Base-by-base conservation (phyloP, 495 filamentous ascomycete species). In the Aspergillus affinis region DNA sequence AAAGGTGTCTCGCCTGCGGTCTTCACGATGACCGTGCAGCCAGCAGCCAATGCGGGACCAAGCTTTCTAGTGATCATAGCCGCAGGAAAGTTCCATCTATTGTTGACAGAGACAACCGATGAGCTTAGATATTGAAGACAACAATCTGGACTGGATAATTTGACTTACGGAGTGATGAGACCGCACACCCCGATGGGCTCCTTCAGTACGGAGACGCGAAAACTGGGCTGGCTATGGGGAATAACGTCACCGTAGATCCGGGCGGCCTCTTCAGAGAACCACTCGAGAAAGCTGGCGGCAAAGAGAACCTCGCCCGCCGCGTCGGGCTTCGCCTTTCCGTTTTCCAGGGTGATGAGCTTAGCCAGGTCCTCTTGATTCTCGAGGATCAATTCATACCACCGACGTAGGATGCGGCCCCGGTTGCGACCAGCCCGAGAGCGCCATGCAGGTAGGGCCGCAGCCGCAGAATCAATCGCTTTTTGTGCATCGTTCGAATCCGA, bases 361-460 rank as follows among this genome's bases (percentile, higher is more conserved):
- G 89, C 88, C 15, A 94, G 74, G 69, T 93, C 90, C 17, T 91
- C 88, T 45, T 80, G 71, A 61, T 93, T 91, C 41, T 87, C 88
- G 4, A 88, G 67, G 75, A 92, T 82, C 53, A 92, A 75, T 29
- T 92, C 47, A 17, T 9, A 49, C 47, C 47, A 49, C 19, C 12
- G 6, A 3, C 47, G 6, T 17, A 49, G 12, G 17, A 49, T 19
- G 6, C 47, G 47, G n/a, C 17, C 18, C 18, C 47, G 8, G 7
- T 49, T 17, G 17, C 47, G 47, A 15, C 6, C 47, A 6, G 17
- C 3, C 7, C 6, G 6, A 6, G 6, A 9, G 6, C 47, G 47
- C 6, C 6, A 49, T 9, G 47, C 6, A 7, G 6, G 6, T 17
- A 49, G 18, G 8, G 47, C 47, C 7, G 6, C 47, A 1, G 47